phyloP scores from a whole-genome alignment of 306 rosid species.

The Parietaria judaica region DNA sequence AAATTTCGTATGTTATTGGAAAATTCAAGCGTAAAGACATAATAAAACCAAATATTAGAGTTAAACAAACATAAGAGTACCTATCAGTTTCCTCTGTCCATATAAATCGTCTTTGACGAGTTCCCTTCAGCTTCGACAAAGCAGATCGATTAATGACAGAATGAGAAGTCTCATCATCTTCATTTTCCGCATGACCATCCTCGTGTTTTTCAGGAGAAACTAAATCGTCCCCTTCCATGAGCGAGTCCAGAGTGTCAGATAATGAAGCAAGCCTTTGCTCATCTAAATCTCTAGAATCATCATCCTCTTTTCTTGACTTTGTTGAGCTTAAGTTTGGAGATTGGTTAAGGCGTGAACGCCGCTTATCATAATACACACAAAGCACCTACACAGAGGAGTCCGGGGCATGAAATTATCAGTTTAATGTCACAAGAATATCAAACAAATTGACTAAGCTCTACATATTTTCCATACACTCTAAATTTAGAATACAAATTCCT shows the following conservation, averaged over 20 bases:
- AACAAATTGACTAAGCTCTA: too few relatives aligned
- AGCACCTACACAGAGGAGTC: slow-evolving; percentile 51
- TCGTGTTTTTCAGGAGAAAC: slow-evolving; percentile 30
- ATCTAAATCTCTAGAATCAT: slow-evolving; percentile 28
- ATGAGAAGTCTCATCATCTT: slow-evolving; percentile 31
- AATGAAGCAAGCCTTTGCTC: slow-evolving; percentile 14
- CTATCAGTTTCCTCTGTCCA: slow-evolving; percentile 92
- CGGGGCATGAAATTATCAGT: background rate
- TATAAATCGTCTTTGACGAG: slow-evolving; percentile 57
- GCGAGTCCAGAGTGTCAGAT: slow-evolving; percentile 23
- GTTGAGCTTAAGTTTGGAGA: slow-evolving; percentile 34
- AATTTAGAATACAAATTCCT: too few relatives aligned
- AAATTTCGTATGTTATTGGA: background rate
- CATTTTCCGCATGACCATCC: slow-evolving; percentile 32
- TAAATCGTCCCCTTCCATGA: slow-evolving; percentile 28
- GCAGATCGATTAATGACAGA: slow-evolving; percentile 36
- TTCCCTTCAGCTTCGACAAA: slow-evolving; percentile 46
- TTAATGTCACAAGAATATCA: background rate
- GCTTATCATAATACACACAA: slow-evolving; percentile 51
- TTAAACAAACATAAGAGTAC: slow-evolving; percentile 28
- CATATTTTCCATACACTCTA: too few relatives aligned
- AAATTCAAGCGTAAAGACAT: too few relatives aligned
- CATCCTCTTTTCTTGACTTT: slow-evolving; percentile 40
- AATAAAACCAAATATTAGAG: background rate
- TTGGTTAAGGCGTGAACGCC: slow-evolving; percentile 39